Base-by-base conservation (phyloP, 2,329 filamentous ascomycete genomes). In the Fusarium metavorans region DNA sequence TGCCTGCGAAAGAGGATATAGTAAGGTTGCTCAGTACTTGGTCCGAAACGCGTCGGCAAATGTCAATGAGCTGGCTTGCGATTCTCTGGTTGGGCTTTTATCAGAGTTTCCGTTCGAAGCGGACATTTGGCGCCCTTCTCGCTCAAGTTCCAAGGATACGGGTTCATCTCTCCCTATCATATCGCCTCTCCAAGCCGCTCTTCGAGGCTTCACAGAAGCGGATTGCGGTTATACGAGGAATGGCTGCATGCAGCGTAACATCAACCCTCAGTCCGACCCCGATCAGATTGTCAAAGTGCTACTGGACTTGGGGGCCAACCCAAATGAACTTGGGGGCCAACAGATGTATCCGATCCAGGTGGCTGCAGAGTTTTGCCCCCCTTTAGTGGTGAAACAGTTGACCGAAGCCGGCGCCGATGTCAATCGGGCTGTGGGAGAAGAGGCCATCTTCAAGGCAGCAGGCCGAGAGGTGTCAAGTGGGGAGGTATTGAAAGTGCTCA, bases 401-500 rank as follows among this genome's bases (percentile, higher is more conserved):
- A 59, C 69, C 16, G 65, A 64, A 23, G 71, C 61, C 23, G 66
- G 68, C 9, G 65, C 39, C 27, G 52, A 73, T 54, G 37, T 61
- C 23, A 66, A 61, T 3, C n/a, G 52, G 2, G 6, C 32, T 5
- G 20, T n/a, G 1, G 6, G 34, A 8, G 57, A 39, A 9, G 45
- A 35, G 2, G 18, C 25, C 6, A 52, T 52, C 25, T 30, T 52
- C 25, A 52, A 52, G 48, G 48, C 48, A 20, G 18, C 48, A 32
- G 25, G 48, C 1, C 48, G 48, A 30, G 27, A 52, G 10, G 2
- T 52, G 3, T 52, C 18, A 32, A 20, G 48, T 18, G 48, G 48
- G n/a, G 48, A 52, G 18, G 10, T 30, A 7, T 27, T 52, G 18
- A 32, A 3, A 14, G 35, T 20, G 10, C 62, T 73, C 13, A 5